Evolutionary conservation across 164 flowering plant genomes (phyloP), one percentile per base, ranked within the genome.

Genomic region (Nelumbo lutea): DNA sequence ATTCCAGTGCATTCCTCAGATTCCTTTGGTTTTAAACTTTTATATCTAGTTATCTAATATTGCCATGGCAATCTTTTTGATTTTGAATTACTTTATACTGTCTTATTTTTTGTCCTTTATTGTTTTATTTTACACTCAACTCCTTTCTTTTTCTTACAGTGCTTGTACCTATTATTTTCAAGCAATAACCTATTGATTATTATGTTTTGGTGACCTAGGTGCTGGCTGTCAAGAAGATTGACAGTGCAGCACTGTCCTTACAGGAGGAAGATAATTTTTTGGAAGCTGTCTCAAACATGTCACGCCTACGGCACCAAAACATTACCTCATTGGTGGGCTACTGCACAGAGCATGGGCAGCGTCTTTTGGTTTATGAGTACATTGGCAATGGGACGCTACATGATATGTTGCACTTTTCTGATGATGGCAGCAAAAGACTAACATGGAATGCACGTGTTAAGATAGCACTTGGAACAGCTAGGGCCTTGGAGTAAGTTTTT

Each of bases 281-380:
- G 40, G 98, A 93, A 78, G 96, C 97, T 73, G 85, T 91, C 60
- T 89, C 97, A 45, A 93, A 86, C 73, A 93, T 93, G 92, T 87
- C 98, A 67, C 86, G 93, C 55, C 77, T 93, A 53, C 86, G 98
- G 83, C 96, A 93, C 70, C 90, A 92, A 64, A 91, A 89, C 77
- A 87, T 91, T 62, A 85, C 88, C 59, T 57, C 90, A 15, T 67
- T 93, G 72, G 82, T 69, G 7, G 98, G 98, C 46, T 93, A 87
- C 69, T 91, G 97, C 70, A 83, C 85, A 45, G 98, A 93, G 82
- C 93, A 93, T 78, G 98, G 96, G 0, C 98, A 93, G 64, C 94
- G 89, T 63, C 95, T 93, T 79, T 82, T 93, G 73, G 90, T 91
- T 63, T 83, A 88, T 74, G 97, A 93, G 50, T 83, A 82, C 69